Base-by-base conservation (phyloP, 75 land plant species). In the Picea glauca region DNA sequence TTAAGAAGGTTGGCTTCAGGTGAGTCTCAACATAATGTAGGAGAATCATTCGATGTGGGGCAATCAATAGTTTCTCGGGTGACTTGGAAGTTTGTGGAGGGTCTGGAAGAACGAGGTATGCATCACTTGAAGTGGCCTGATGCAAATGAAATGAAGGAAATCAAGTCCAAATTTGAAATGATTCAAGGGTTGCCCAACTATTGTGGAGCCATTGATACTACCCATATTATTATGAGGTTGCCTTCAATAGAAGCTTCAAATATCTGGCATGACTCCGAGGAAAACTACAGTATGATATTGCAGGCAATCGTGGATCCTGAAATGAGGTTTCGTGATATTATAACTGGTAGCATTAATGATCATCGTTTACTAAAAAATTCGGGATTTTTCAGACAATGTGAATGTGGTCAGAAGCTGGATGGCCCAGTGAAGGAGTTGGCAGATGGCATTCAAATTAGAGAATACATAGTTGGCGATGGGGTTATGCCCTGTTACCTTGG, bases 111-210 rank as follows among this genome's bases (percentile, higher is more conserved):
- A 61, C 87, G 93, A 46, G 92, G 88, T 11, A 91, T 62, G 84
- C 91, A 91, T 76, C 98, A 95, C 80, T 87, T 95, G 78, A 86
- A 87, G 80, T 95, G 98, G 98, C 95, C 98, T 43, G 82, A 87
- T 59, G 78, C 78, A 0, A 76, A 70, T 43, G 80, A 83, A 58
- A 76, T 93, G 75, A 94, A 88, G 77, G 68, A 80, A 66, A 88
- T 90, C 58, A 95, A 95, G 68, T 75, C 80, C 12, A 79, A 81
- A 9, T 87, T 93, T 65, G 89, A 90, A 80, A 74, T 78, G 20
- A 54, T 78, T 15, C 87, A 83, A 43, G 93, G 96, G 5, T 58
- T 95, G 70, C 93, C 93, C 14, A 91, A 93, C 60, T 95, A 93
- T 78, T 95, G 95, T 79, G 98, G 98, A 50, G 98, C 95, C 31